A percentile compares a stretch with the other conserved stretches of the same genome.
phyloP scores from a whole-genome alignment of 129 eudicot genomes.

The Flaveria sonorensis region DNA sequence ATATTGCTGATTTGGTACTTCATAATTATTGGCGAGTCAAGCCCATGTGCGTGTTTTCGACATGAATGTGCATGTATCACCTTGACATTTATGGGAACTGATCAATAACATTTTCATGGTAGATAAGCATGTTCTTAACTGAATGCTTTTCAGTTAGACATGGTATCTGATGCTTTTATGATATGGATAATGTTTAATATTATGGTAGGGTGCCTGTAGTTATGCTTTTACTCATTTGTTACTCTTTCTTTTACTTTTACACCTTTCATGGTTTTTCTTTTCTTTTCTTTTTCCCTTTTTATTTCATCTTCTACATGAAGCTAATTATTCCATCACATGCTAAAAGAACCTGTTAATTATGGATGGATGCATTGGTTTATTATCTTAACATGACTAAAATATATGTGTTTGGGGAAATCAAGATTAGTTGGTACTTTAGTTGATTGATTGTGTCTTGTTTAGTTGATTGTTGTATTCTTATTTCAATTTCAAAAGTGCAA shows the following conservation, averaged over 20 bases:
- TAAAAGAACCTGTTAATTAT: slow-evolving; percentile 15
- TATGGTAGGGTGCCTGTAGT: slow-evolving; percentile 36
- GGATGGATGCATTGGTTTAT: too few species aligned
- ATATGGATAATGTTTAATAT: slow-evolving; percentile 30
- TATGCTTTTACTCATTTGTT: slow-evolving; percentile 48
- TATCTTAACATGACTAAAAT: not conserved
- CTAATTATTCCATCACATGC: slow-evolving; percentile 37
- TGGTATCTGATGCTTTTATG: slow-evolving; percentile 45
- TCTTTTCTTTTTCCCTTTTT: slow-evolving; percentile 25
- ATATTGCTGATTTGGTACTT: not conserved
- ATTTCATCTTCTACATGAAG: slow-evolving; percentile 52
- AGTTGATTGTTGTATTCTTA: not conserved
- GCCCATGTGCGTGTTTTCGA: slow-evolving; percentile 26
- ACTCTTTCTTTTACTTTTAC: slow-evolving; percentile 34
- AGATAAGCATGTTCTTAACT: slow-evolving; percentile 13
- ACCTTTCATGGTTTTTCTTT: slow-evolving; percentile 16
- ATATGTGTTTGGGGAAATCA: not conserved
- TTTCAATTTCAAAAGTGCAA: not conserved
- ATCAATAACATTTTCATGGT: not conserved
- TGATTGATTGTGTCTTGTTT: not conserved
- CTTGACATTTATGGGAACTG: not conserved
- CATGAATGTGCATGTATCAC: not conserved
- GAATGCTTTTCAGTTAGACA: slow-evolving; percentile 19
- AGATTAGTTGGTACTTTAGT: not conserved
- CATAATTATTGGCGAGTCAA: not conserved